Evolutionary conservation across 2,329 filamentous ascomycete genomes (phyloP).

Genomic region (Pseudomassariella vexata): DNA sequence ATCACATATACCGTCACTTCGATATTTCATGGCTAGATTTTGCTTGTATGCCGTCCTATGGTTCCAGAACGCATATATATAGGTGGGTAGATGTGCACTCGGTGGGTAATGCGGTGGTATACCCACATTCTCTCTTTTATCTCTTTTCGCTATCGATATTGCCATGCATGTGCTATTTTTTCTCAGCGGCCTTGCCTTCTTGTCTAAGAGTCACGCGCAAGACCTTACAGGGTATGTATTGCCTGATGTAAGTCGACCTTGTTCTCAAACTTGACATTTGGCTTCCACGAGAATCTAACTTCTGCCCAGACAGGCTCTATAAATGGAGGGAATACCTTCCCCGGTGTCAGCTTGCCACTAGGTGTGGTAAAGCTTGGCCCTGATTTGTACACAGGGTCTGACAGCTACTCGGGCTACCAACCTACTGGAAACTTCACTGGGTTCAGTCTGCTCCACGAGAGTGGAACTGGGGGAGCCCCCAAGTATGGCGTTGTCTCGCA

Average conservation of each 20-base stretch:
- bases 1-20: too few relatives aligned
- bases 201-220: slow-evolving; percentile 7
- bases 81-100: too few relatives aligned
- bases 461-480: slow-evolving; percentile 62
- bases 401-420: slow-evolving; percentile 49
- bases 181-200: slow-evolving; percentile 7
- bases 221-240: slow-evolving; percentile 16
- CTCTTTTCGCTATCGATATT: too few relatives aligned
- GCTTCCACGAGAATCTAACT: slow-evolving; percentile 4
- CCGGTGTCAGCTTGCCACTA: slow-evolving; percentile 40
- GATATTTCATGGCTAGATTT: too few relatives aligned
- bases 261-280: not conserved
- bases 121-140: too few relatives aligned
- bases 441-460: slow-evolving; percentile 61
- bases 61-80: too few relatives aligned
- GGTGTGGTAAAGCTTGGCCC: slow-evolving; percentile 46
- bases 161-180: slow-evolving; percentile 11
- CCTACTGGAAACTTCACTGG: slow-evolving; percentile 48
- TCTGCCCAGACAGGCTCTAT: slow-evolving; percentile 34
- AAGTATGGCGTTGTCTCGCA: slow-evolving; percentile 64
- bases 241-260: slow-evolving; percentile 15
- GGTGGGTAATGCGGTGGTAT: too few relatives aligned
- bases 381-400: slow-evolving; percentile 40
- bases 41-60: too few relatives aligned
- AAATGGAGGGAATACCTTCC: slow-evolving; percentile 43